These are phyloP conservation scores for Endogone sp. DNA, from an alignment of 192 early-diverging fungal genomes.

Conservation along the genomic window DNA sequence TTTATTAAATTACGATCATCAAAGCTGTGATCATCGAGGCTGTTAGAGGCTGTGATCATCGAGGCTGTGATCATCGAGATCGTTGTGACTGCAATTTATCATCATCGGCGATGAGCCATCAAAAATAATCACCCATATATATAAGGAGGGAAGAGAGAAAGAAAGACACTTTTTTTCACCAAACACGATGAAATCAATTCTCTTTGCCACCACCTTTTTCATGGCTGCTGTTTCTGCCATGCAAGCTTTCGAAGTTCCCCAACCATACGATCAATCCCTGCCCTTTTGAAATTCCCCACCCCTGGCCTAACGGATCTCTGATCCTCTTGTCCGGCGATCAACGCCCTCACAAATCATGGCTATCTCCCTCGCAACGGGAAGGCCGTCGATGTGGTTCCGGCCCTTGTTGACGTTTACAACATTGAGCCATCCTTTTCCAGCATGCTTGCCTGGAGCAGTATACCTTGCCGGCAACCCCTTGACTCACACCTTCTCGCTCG, in stretches of 20 bases:
- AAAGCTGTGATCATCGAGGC: too few relatives aligned
- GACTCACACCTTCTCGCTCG: not conserved
- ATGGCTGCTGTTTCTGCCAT: not conserved
- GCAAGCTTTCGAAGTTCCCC: too few relatives aligned
- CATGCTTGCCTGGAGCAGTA: not conserved
- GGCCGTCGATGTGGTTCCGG: not conserved
- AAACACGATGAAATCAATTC: not conserved
- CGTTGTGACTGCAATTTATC: too few relatives aligned
- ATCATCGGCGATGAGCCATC: too few relatives aligned
- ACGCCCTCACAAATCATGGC: conserved; percentile 20
- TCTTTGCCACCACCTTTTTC: not conserved
- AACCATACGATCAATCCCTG: too few relatives aligned
- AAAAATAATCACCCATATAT: too few relatives aligned
- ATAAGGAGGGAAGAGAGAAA: too few relatives aligned
- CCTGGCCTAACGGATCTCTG: conserved; percentile 3
- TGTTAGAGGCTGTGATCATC: too few relatives aligned
- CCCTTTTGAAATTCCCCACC: too few relatives aligned
- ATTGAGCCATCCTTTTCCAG: not conserved
- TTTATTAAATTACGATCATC: too few relatives aligned
- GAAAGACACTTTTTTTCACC: too few relatives aligned
- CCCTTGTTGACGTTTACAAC: not conserved
- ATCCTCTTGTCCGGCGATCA: conserved; percentile 18
- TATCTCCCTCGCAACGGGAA: conserved; percentile 3
- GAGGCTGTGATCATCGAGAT: too few relatives aligned
- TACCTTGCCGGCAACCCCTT: not conserved